These are phyloP conservation scores for Forsythia viridissima DNA, from an alignment of 257 asterid species.

Conservation along the genomic window DNA sequence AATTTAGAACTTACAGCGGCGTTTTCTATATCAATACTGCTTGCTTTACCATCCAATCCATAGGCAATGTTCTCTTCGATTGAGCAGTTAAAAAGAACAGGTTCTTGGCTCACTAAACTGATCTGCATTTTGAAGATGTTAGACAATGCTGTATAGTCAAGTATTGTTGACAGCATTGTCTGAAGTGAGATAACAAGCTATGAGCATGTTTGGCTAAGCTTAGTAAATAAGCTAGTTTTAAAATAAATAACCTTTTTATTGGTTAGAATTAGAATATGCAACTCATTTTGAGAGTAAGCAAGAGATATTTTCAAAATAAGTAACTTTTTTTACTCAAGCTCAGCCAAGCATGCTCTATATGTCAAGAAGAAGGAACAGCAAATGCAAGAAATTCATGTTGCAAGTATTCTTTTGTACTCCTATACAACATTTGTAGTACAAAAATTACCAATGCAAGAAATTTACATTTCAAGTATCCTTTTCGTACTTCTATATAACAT, in stretches of 20 bases:
- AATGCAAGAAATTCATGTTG: neutral
- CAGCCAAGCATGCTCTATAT: neutral
- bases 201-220: neutral
- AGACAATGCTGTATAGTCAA: neutral
- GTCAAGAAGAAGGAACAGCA: neutral
- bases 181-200: neutral
- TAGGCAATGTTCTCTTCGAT: constrained; percentile 85
- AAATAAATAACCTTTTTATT: too few species aligned
- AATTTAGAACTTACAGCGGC: constrained; percentile 63
- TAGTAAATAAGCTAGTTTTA: too few species aligned
- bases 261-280: neutral
- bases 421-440: neutral
- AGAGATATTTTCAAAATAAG: neutral
- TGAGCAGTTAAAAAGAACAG: constrained; percentile 84
- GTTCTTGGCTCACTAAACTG: constrained; percentile 92
- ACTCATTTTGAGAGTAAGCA: neutral
- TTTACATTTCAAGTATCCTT: neutral
- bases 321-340: neutral
- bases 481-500: too few species aligned
- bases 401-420: neutral
- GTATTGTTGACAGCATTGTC: neutral
- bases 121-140: constrained; percentile 42
- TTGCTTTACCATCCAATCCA: constrained; percentile 74
- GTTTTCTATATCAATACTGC: constrained; percentile 60
- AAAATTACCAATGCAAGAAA: neutral